These are phyloP conservation scores for Yarrowia sp. DNA, from an alignment of 805 yeast genomes.

Conservation along the genomic window DNA sequence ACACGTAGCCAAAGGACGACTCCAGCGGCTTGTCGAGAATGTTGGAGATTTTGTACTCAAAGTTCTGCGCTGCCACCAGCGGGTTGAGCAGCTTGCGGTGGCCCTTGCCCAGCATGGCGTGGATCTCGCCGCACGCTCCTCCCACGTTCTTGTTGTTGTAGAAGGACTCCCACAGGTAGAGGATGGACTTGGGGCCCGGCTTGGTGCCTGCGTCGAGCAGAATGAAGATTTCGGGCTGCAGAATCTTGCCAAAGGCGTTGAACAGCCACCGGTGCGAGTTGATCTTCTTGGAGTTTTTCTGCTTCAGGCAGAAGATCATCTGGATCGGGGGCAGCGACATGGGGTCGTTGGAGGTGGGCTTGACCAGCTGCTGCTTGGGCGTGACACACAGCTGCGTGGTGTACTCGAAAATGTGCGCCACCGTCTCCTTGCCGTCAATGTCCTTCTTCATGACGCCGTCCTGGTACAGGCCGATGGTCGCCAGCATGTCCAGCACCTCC, in stretches of 20 bases:
- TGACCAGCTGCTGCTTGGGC: slow-evolving; percentile 55
- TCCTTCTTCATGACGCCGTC: slow-evolving; percentile 68
- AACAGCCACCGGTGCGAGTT: slow-evolving; percentile 75
- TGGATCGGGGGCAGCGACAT: slow-evolving; percentile 64
- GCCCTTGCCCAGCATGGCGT: slow-evolving; percentile 61
- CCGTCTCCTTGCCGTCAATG: slow-evolving; percentile 65
- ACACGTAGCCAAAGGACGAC: slow-evolving; percentile 67
- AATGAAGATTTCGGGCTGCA: slow-evolving; percentile 64
- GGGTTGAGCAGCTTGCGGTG: slow-evolving; percentile 58
- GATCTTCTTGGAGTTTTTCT: slow-evolving; percentile 67
- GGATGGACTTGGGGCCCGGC: slow-evolving; percentile 63
- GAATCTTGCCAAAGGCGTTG: slow-evolving; percentile 65
- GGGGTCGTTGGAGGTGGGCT: slow-evolving; percentile 59
- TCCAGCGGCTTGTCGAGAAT: slow-evolving; percentile 72
- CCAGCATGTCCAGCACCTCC: slow-evolving; percentile 65
- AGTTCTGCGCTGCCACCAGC: slow-evolving; percentile 68
- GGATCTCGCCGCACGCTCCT: slow-evolving; percentile 77
- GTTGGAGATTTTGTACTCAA: slow-evolving; percentile 71
- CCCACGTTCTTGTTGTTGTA: slow-evolving; percentile 65
- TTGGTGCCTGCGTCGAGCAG: slow-evolving; percentile 71
- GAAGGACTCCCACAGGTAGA: slow-evolving; percentile 68
- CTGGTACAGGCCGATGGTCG: slow-evolving; percentile 70
- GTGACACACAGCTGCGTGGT: slow-evolving; percentile 60
- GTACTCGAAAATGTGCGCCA: slow-evolving; percentile 71
- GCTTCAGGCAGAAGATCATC: slow-evolving; percentile 66